phyloP scores from a whole-genome alignment of 257 asterid genomes.

The Petunia axillaris region DNA sequence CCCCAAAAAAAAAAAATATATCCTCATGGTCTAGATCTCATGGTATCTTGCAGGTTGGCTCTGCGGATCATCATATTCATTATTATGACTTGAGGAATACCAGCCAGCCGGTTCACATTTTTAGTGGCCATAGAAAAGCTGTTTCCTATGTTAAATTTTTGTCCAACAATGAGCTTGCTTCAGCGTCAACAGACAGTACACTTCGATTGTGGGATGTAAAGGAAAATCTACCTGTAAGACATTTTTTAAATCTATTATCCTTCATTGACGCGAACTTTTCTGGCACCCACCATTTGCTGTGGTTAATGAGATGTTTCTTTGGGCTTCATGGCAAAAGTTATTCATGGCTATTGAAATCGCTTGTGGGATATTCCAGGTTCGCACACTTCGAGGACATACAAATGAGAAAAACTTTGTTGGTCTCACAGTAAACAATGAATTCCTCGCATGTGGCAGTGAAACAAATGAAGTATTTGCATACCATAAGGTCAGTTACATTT shows the following conservation, averaged over 20 bases:
- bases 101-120: conserved; percentile 43
- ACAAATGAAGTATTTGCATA: conserved; percentile 52
- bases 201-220: conserved; percentile 52
- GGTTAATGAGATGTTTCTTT: background rate
- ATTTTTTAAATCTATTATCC: conserved; percentile 24
- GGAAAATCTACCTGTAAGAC: conserved; percentile 37
- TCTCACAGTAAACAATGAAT: conserved; percentile 45
- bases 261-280: background rate
- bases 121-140: conserved; percentile 49
- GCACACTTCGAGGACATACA: conserved; percentile 51
- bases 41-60: conserved; percentile 41
- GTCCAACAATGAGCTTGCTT: conserved; percentile 52
- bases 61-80: conserved; percentile 56
- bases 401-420: conserved; percentile 57
- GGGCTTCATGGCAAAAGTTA: background rate
- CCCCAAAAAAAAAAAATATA: background rate
- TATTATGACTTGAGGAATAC: conserved; percentile 53
- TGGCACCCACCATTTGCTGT: background rate
- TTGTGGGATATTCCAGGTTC: conserved; percentile 32
- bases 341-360: background rate
- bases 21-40: conserved; percentile 1
- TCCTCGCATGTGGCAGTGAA: conserved; percentile 53
- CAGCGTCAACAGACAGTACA: conserved; percentile 53
- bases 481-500: conserved; percentile 42
- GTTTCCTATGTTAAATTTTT: conserved; percentile 54